phyloP scores from a whole-genome alignment of 352 stramenopile genomes.

The Phytophthora nicotianae region DNA sequence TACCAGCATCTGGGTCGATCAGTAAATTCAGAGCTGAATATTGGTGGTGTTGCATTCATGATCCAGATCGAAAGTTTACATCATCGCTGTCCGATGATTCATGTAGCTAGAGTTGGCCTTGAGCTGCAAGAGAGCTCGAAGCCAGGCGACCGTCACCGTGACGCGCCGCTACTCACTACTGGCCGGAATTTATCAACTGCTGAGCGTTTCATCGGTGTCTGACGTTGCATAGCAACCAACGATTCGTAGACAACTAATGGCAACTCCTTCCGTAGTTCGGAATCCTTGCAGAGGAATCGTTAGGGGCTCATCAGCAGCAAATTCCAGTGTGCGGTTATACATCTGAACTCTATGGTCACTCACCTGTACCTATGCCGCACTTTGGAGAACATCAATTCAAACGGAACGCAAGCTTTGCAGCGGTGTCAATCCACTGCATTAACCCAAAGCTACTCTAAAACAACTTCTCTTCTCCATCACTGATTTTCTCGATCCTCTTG shows the following conservation, averaged over 20 bases:
- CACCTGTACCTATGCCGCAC: not conserved
- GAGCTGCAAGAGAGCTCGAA: constrained; percentile 2
- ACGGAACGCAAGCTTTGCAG: constrained; percentile 15
- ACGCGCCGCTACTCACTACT: no score
- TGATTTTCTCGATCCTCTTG: not conserved
- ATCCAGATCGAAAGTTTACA: no score
- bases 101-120: not conserved
- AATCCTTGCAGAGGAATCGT: not conserved
- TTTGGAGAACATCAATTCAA: constrained; percentile 13
- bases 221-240: constrained; percentile 13
- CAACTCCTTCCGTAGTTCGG: no score
- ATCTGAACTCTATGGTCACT: constrained; percentile 1
- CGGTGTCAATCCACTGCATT: not conserved
- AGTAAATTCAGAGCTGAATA: no score
- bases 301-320: not conserved
- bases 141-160: not conserved
- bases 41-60: no score
- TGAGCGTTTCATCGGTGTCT: constrained; percentile 18
- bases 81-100: no score
- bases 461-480: not conserved
- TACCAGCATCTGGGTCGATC: no score
- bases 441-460: constrained; percentile 8
- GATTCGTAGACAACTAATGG: not conserved
- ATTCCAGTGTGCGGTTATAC: not conserved
- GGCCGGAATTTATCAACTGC: constrained; percentile 1